Evolutionary conservation across 1,284 basidiomycete genomes (phyloP).

Genomic region (Fereydounia khargensis): DNA sequence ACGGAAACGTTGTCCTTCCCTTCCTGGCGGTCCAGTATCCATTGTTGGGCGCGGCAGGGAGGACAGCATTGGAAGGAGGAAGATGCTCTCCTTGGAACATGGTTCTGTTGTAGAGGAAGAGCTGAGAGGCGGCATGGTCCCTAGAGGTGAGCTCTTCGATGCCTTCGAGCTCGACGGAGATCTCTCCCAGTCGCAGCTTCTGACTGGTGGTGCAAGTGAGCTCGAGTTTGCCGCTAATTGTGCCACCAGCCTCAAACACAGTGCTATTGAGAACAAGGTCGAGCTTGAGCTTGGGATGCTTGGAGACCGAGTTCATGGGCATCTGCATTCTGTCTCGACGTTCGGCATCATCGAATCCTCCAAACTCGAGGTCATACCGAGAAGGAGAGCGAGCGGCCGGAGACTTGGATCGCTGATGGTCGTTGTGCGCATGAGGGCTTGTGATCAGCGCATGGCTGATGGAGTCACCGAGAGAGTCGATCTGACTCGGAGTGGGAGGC

Average conservation of each 20-base stretch:
- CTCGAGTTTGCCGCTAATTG: slow-evolving; percentile 44
- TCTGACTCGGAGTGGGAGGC: slow-evolving; percentile 38
- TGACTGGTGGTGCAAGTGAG: slow-evolving; percentile 45
- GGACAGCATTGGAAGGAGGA: slow-evolving; percentile 48
- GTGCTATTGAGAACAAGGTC: slow-evolving; percentile 33
- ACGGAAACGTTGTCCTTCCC: slow-evolving; percentile 47
- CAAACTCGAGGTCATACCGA: slow-evolving; percentile 28
- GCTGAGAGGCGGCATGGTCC: slow-evolving; percentile 46
- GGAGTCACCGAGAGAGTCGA: slow-evolving; percentile 19
- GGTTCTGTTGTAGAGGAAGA: slow-evolving; percentile 48
- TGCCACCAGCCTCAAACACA: slow-evolving; percentile 41
- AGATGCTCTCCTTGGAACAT: slow-evolving; percentile 49
- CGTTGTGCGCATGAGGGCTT: not conserved
- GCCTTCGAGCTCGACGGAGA: slow-evolving; percentile 47
- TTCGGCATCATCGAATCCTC: slow-evolving; percentile 16
- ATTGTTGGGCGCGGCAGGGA: slow-evolving; percentile 39
- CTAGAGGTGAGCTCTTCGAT: slow-evolving; percentile 44
- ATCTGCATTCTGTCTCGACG: slow-evolving; percentile 19
- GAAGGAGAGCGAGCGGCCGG: slow-evolving; percentile 11
- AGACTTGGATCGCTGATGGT: slow-evolving; percentile 5
- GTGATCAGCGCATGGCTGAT: slow-evolving; percentile 18
- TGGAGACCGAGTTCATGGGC: slow-evolving; percentile 46
- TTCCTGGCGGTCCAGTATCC: slow-evolving; percentile 51
- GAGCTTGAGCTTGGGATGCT: slow-evolving; percentile 50
- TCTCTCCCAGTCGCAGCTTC: slow-evolving; percentile 43